Conservation (phyloP, 129 eudicot species). For the Apium graveolens region DNA sequence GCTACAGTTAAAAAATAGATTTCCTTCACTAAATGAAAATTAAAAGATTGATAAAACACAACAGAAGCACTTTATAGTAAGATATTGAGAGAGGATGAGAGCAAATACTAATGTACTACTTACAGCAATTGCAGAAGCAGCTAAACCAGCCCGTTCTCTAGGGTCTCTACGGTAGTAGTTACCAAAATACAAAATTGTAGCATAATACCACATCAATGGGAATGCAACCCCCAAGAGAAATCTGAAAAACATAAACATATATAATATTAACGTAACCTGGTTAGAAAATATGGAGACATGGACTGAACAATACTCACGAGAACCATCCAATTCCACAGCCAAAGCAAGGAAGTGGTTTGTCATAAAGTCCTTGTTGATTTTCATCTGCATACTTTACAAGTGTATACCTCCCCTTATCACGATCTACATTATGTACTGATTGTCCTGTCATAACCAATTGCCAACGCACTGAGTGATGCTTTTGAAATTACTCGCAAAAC, state of each 20-base stretch:
- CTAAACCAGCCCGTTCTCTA: conserved; percentile 91
- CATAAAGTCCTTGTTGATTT: conserved; percentile 52
- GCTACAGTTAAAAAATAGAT: not conserved
- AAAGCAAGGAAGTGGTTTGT: conserved; percentile 90
- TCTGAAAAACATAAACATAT: conserved; percentile 18
- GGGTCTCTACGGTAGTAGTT: conserved; percentile 84
- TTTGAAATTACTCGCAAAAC: not conserved
- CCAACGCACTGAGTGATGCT: conserved; percentile 1
- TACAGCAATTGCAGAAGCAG: conserved; percentile 90
- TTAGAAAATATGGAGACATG: not conserved
- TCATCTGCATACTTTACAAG: conserved; percentile 61
- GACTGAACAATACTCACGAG: conserved; percentile 44
- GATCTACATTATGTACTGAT: conserved; percentile 34
- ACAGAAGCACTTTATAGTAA: not conserved
- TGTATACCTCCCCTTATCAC: conserved; percentile 55
- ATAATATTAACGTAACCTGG: not conserved
- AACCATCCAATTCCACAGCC: conserved; percentile 98
- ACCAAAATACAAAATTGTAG: conserved; percentile 62
- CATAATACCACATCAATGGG: conserved; percentile 86
- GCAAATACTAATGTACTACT: conserved; percentile 10
- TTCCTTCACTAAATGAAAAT: no score
- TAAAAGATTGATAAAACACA: not conserved
- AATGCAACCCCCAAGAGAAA: conserved; percentile 61
- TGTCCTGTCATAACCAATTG: conserved; percentile 29
- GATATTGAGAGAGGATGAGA: not conserved